Base-by-base conservation (phyloP, 495 filamentous ascomycete genomes). In the Pseudevernia furfuracea region DNA sequence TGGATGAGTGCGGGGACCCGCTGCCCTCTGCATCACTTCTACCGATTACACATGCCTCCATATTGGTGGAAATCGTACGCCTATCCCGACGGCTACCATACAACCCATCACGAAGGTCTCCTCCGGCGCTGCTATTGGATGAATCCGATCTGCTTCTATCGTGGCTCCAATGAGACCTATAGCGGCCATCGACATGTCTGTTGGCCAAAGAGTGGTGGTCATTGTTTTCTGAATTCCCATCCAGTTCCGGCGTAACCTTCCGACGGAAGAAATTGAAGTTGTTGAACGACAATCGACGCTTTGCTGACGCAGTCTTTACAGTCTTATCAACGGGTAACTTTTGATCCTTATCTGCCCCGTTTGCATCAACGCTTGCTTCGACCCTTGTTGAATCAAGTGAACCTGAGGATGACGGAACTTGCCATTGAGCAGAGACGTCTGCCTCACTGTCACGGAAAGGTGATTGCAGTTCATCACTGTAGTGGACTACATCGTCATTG, bases 11-110 rank as follows among this genome's bases (percentile, higher is more conserved):
- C 8, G 2, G 8, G 6, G 17, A 34, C 28, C 2, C 17, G 52
- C 30, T 34, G 17, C 52, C 30, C 28, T 55, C 52, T 55, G 30
- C 52, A 11, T 55, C 52, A 34, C 28, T 34, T 21, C 17, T 34
- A 3, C 25, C 52, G 21, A 21, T 56, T 8, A 28, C 52, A n/a
- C n/a, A 61, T 10, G 62, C 23, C 32, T 64, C 48, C 30, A 60
- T 52, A 17, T 56, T 68, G 21, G 63, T 43, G 21, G 60, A 62
- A 25, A 63, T 58, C 10, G 63, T 59, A 23, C 59, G 62, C 58
- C 67, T 57, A 25, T 68, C 63, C 7, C 58, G 38, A 6, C 55
- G 52, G 56, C 48, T 61, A 14, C 63, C 63, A 52, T 68, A 65
- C 37, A 59, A 1, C 9, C 46, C 23, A 55, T 68, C 63, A 14